phyloP scores from a whole-genome alignment of 2,329 filamentous ascomycete genomes.

The Botryotinia convoluta region DNA sequence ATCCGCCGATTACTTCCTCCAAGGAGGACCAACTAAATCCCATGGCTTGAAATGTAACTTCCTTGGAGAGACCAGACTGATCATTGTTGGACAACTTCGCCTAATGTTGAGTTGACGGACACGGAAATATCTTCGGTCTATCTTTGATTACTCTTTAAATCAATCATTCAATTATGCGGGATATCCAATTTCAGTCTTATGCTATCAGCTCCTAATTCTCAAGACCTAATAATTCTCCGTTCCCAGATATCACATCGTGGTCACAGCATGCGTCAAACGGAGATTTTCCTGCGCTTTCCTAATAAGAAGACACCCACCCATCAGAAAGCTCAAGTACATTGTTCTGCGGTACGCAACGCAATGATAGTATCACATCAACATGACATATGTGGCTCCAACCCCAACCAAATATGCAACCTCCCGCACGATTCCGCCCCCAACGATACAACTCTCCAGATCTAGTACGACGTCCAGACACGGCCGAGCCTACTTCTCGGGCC shows the following conservation, averaged over 20 bases:
- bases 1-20: neutral
- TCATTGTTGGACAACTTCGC: neutral
- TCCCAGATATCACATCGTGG: constrained; percentile 12
- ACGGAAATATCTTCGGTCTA: neutral
- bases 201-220: neutral
- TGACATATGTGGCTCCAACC: constrained; percentile 17
- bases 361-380: constrained; percentile 5
- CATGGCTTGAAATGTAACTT: constrained; percentile 12
- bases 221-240: constrained; percentile 7
- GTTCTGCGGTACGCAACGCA: neutral
- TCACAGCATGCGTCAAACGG: constrained; percentile 17
- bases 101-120: neutral
- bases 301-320: neutral
- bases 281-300: neutral
- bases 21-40: constrained; percentile 3
- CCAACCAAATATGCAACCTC: constrained; percentile 9
- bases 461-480: constrained; percentile 4
- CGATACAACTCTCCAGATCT: constrained; percentile 7
- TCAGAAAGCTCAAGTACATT: neutral
- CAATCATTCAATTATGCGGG: neutral
- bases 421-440: constrained; percentile 20
- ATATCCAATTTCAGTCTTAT: neutral
- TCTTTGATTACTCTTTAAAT: neutral
- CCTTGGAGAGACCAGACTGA: neutral
- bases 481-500: constrained; percentile 5